Evolutionary conservation across 345 rosid species (phyloP), one percentile per base, ranked within the genome.

Genomic region (Euphorbia peplus): DNA sequence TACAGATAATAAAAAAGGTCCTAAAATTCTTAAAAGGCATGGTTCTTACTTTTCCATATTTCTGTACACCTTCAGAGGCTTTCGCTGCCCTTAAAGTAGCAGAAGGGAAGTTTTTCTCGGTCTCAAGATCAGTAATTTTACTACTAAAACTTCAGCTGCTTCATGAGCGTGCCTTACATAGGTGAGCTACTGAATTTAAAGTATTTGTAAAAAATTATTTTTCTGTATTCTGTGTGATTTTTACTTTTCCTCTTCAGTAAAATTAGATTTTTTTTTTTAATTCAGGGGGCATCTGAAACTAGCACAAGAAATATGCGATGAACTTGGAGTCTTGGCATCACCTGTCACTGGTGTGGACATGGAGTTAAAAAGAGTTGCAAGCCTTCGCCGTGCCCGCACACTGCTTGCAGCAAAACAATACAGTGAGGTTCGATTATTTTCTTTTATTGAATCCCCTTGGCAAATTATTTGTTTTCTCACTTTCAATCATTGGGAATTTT

Each of bases 321-420:
- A 95, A 77, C 90, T 95, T 47, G 90, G 90, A 79, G 89, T 87
- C 69, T 74, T 90, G 75, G 95, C 93, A 70, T 90, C 98, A 46
- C 63, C 98, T 58, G 79, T 84, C 63, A 70, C 79, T 70, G 96
- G 92, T 69, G 99, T 95, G 64, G 99, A 91, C 81, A 83, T 88
- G 89, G 91, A 90, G 70, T 78, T 91, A 68, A 91, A 95, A 80
- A 83, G 84, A 72, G 96, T 88, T 82, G 96, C 98, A 75, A 78
- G 90, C 82, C 87, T 95, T 83, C 88, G 93, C 57, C 88, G 82
- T 79, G 92, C 96, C 72, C 89, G 97, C 44, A 95, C 96, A 18
- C 85, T 95, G 81, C 96, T 95, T 74, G 96, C 98, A 56, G 97
- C 95, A 51, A 88, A 95, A 58, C 95, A 95, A 82, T 91, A 83